Conservation (phyloP, 495 filamentous ascomycete species). For the Aspergillus incahuasiensis region DNA sequence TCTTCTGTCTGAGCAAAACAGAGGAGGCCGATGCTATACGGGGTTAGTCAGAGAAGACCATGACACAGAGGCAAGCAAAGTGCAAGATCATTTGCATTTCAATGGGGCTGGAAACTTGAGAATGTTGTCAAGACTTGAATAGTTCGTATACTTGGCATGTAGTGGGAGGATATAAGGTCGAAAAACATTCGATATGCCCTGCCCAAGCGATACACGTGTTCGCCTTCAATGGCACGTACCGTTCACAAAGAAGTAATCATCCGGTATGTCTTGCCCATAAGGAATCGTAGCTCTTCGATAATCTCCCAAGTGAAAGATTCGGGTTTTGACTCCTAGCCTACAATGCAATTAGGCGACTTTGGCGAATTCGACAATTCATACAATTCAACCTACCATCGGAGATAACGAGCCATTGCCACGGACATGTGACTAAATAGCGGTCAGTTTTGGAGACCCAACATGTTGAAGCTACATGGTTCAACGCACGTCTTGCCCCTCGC, state of each 20-base stretch:
- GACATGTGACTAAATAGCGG: conserved; percentile 69
- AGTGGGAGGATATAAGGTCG: neutral
- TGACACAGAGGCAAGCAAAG: neutral
- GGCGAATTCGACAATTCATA: neutral
- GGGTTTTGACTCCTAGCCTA: conserved; percentile 96
- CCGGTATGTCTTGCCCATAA: conserved; percentile 78
- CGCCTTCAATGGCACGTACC: conserved; percentile 35
- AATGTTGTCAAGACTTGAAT: neutral
- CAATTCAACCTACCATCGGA: conserved; percentile 67
- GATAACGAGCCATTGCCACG: conserved; percentile 89
- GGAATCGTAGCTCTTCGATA: conserved; percentile 91
- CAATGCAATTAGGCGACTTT: conserved; percentile 17
- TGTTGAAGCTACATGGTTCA: neutral
- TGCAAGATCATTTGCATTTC: no score
- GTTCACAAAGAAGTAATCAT: conserved; percentile 97
- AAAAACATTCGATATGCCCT: neutral
- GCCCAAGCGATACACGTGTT: neutral
- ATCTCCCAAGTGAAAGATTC: conserved; percentile 95
- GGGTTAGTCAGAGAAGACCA: conserved; percentile 6
- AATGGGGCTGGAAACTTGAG: neutral
- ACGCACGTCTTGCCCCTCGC: conserved; percentile 93
- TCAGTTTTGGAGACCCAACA: conserved; percentile 10
- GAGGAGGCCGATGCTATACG: conserved; percentile 69
- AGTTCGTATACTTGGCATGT: neutral
- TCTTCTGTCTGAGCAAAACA: conserved; percentile 88